phyloP scores from a whole-genome alignment of 2,329 filamentous ascomycete genomes.

The Plenodomus lindquistii region DNA sequence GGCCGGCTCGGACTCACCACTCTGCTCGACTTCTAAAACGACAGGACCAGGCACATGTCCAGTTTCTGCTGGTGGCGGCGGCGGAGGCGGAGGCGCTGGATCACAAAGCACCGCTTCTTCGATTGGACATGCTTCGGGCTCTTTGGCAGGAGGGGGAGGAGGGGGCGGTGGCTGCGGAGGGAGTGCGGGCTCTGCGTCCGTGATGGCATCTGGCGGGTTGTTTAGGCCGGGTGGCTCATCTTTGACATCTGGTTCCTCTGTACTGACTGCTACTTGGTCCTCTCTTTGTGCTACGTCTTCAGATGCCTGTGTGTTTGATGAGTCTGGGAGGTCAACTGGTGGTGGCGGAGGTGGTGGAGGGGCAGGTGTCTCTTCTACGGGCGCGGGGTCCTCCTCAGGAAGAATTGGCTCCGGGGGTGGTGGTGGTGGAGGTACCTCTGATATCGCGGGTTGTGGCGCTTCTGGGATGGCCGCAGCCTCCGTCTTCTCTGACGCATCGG shows the following conservation, averaged over 20 bases:
- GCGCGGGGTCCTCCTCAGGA: constrained; percentile 5
- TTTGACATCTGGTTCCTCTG: constrained; percentile 25
- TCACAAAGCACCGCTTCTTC: constrained; percentile 7
- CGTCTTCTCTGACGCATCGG: constrained; percentile 20
- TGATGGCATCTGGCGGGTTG: constrained; percentile 3
- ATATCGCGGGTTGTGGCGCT: constrained; percentile 14
- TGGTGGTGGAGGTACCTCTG: constrained; percentile 1
- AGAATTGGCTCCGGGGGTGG: neutral
- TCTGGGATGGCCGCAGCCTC: constrained; percentile 7
- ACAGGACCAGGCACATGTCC: neutral
- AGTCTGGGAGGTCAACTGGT: constrained; percentile 6
- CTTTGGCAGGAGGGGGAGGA: neutral
- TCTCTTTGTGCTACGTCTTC: constrained; percentile 7
- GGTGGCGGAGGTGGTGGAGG: constrained; percentile 2
- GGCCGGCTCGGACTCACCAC: constrained; percentile 44
- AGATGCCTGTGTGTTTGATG: constrained; percentile 5
- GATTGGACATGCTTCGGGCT: constrained; percentile 9
- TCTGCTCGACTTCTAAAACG: constrained; percentile 15
- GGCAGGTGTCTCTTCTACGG: constrained; percentile 3
- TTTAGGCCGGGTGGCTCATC: constrained; percentile 26
- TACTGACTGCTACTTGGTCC: constrained; percentile 12
- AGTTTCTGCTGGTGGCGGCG: constrained; percentile 4
- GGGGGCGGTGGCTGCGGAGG: constrained; percentile 10
- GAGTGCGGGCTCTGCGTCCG: constrained; percentile 4
- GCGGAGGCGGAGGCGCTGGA: constrained; percentile 13